Conservation (phyloP, 352 stramenopile genomes). For the Phytophthora niederhauseri region DNA sequence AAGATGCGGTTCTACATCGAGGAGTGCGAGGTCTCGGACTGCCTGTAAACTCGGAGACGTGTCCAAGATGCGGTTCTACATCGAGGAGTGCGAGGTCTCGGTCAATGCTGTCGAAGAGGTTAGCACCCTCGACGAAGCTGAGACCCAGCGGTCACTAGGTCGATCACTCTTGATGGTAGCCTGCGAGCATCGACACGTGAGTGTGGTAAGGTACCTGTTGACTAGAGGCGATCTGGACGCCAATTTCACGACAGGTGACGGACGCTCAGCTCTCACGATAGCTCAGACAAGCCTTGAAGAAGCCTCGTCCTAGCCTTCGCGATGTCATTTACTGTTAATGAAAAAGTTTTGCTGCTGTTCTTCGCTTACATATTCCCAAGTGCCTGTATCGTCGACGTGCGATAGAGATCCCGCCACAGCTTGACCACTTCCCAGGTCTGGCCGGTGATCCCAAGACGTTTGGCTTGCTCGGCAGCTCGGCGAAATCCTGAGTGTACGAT, state of each 20-base stretch:
- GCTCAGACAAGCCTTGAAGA: conserved; percentile 17
- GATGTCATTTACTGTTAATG: conserved; percentile 7
- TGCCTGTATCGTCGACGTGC: conserved; percentile 47
- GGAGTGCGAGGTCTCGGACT: conserved; percentile 41
- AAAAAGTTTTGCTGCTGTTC: conserved; percentile 10
- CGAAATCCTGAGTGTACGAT: conserved; percentile 41
- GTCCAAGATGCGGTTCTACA: conserved; percentile 35
- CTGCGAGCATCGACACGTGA: conserved; percentile 22
- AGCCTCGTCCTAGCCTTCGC: conserved; percentile 7
- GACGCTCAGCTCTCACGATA: conserved; percentile 21
- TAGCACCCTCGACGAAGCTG: background rate
- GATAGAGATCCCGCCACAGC: conserved; percentile 64
- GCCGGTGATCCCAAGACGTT: conserved; percentile 38
- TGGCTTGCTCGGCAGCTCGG: conserved; percentile 49
- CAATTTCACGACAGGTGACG: conserved; percentile 17
- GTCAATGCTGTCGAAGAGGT: conserved; percentile 38
- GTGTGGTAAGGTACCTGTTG: conserved; percentile 33
- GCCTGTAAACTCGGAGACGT: conserved; percentile 33
- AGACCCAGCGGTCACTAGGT: background rate
- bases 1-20: conserved; percentile 44
- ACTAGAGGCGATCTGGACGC: conserved; percentile 28
- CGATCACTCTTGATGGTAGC: conserved; percentile 44
- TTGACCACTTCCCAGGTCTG: conserved; percentile 59
- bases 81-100: conserved; percentile 47
- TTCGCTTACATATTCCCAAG: conserved; percentile 8